Percentiles rank a stretch among this genome's conserved stretches.
Evolutionary conservation across 2,329 filamentous ascomycete species (phyloP).

Genomic region (Geoglossum cookeanum): DNA sequence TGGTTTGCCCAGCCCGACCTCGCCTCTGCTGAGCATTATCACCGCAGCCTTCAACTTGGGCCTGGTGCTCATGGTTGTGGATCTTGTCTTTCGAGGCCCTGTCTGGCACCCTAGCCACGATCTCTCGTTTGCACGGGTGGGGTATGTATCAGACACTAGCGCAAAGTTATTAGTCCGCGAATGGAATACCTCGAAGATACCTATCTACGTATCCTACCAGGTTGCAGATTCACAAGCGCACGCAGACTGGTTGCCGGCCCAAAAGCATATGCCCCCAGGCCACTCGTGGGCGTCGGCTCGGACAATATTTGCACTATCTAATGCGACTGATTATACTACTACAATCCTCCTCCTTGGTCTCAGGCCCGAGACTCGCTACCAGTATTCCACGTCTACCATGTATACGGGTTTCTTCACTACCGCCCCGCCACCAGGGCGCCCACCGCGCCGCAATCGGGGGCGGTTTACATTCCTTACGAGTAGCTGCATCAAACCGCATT

Average conservation of each 20-base stretch:
- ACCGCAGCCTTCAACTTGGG: slow-evolving; percentile 55
- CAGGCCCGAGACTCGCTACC: slow-evolving; percentile 53
- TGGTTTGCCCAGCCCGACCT: slow-evolving; percentile 58
- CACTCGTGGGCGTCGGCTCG: slow-evolving; percentile 53
- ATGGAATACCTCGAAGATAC: slow-evolving; percentile 54
- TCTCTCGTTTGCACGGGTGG: slow-evolving; percentile 69
- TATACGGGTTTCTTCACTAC: slow-evolving; percentile 66
- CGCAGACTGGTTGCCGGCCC: slow-evolving; percentile 1
- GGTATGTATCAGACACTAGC: slow-evolving; percentile 63
- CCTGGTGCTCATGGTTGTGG: slow-evolving; percentile 49
- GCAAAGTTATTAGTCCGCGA: slow-evolving; percentile 75
- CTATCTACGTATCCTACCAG: slow-evolving; percentile 49
- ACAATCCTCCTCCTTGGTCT: slow-evolving; percentile 48
- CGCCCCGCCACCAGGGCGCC: slow-evolving; percentile 49
- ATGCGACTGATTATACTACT: slow-evolving; percentile 68
- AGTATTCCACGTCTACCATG: slow-evolving; percentile 69
- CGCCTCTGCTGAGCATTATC: slow-evolving; percentile 41
- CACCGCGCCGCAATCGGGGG: slow-evolving; percentile 39
- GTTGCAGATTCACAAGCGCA: slow-evolving; percentile 15
- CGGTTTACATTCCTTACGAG: slow-evolving; percentile 82
- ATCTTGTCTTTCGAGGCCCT: slow-evolving; percentile 59
- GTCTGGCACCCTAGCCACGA: slow-evolving; percentile 51
- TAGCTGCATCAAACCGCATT: slow-evolving; percentile 78
- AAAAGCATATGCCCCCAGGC: slow-evolving; percentile 27
- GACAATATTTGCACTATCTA: slow-evolving; percentile 42